phyloP scores from a whole-genome alignment of 345 rosid species.

The Eucalyptus sp. region DNA sequence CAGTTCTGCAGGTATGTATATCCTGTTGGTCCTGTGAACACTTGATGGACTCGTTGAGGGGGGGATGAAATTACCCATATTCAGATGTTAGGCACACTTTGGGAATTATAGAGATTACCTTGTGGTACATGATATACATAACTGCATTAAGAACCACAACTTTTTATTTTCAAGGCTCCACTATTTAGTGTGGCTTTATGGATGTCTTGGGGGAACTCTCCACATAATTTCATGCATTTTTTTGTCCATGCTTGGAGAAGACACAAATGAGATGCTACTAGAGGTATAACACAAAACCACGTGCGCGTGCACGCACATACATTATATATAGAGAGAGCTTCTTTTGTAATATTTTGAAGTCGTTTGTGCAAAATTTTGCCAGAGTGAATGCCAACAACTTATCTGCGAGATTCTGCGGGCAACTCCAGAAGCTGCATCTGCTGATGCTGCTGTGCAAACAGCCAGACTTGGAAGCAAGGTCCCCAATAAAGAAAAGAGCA shows the following conservation, averaged over 20 bases:
- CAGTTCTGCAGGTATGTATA: constrained; percentile 72
- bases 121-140: background rate
- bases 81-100: background rate
- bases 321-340: background rate
- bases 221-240: background rate
- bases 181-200: background rate
- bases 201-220: background rate
- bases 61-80: background rate
- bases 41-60: background rate
- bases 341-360: background rate
- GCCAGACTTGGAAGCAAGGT: constrained; percentile 87
- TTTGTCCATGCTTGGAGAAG: background rate
- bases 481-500: constrained; percentile 61
- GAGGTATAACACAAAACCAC: background rate
- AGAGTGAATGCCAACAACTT: constrained; percentile 99
- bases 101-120: background rate
- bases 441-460: constrained; percentile 94
- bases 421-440: constrained; percentile 97
- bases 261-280: background rate
- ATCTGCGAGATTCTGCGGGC: constrained; percentile 98
- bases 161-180: background rate
- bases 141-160: background rate
- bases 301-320: no score
- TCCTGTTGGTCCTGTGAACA: background rate
- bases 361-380: background rate